phyloP scores from a whole-genome alignment of 495 filamentous ascomycete species.

The Neurospora discreta region DNA sequence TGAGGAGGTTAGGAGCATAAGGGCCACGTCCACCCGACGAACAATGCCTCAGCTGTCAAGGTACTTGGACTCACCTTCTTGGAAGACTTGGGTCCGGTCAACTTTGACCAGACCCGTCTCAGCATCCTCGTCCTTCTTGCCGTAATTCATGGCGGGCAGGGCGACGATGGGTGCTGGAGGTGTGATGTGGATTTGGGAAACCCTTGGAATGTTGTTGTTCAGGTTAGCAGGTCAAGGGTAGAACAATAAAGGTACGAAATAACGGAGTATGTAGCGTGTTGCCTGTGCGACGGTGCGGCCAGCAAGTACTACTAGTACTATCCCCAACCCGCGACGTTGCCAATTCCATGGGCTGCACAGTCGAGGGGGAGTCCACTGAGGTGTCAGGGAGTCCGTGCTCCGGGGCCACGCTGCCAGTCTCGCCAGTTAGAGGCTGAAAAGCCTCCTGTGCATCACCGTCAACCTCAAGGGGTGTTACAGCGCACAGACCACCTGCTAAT shows the following conservation, averaged over 20 bases:
- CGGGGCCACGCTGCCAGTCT: not conserved
- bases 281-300: not conserved
- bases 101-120: constrained; percentile 89
- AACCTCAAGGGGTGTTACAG: not conserved
- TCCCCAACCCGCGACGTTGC: constrained; percentile 26
- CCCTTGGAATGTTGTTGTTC: constrained; percentile 3
- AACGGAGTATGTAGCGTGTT: not conserved
- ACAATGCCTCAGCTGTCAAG: not conserved
- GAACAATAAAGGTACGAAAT: not conserved
- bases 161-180: constrained; percentile 7
- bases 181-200: constrained; percentile 6
- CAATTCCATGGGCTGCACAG: constrained; percentile 19
- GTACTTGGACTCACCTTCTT: constrained; percentile 66
- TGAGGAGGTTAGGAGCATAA: constrained; percentile 2
- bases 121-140: constrained; percentile 97
- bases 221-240: not conserved
- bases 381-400: constrained; percentile 1
- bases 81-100: constrained; percentile 95
- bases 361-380: not conserved
- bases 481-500: not conserved
- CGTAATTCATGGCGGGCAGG: constrained; percentile 70
- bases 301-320: not conserved
- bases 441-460: not conserved
- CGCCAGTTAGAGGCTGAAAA: not conserved
- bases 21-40: not conserved